A percentile compares a stretch with the other conserved stretches of the same genome.
phyloP scores from a whole-genome alignment of 164 flowering plant genomes.

The Tinospora cordifolia region DNA sequence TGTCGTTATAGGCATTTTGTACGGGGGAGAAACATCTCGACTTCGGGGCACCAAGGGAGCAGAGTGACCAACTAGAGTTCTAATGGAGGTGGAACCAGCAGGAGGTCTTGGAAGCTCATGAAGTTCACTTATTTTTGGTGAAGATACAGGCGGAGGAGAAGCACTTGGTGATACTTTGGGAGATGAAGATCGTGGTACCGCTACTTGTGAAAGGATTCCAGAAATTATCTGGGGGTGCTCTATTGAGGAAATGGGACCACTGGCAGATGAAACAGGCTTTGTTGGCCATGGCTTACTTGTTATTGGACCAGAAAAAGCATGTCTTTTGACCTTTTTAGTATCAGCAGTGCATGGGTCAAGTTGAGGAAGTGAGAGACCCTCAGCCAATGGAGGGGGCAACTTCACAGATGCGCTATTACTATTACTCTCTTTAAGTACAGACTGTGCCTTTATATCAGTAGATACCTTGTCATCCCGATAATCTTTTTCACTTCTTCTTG shows the following conservation, averaged over 20 bases:
- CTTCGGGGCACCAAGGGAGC: slow-evolving; percentile 54
- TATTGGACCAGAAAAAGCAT: slow-evolving; percentile 77
- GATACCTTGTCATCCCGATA: slow-evolving; percentile 29
- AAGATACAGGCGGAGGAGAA: slow-evolving; percentile 51
- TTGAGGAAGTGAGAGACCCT: slow-evolving; percentile 28
- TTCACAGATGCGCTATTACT: slow-evolving; percentile 27
- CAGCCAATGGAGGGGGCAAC: slow-evolving; percentile 50
- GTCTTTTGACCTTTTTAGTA: slow-evolving; percentile 47
- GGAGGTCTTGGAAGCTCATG: slow-evolving; percentile 98
- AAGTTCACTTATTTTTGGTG: slow-evolving; percentile 86
- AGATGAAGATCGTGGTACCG: slow-evolving; percentile 32
- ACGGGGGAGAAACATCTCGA: slow-evolving; percentile 28
- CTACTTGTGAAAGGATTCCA: slow-evolving; percentile 36
- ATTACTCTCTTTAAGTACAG: slow-evolving; percentile 68
- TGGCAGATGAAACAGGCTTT: slow-evolving; percentile 31
- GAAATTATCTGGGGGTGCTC: slow-evolving; percentile 38
- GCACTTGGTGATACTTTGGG: slow-evolving; percentile 54
- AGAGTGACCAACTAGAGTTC: slow-evolving; percentile 46
- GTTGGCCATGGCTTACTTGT: slow-evolving; percentile 37
- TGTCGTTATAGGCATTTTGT: slow-evolving; percentile 25
- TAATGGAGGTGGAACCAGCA: slow-evolving; percentile 13
- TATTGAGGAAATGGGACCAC: slow-evolving; percentile 35
- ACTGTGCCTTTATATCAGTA: slow-evolving; percentile 22
- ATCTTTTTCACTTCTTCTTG: slow-evolving; percentile 31
- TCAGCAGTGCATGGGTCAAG: slow-evolving; percentile 26